Evolutionary conservation across 2,329 filamentous ascomycete species (phyloP), one percentile per base, ranked within the genome.

Genomic region (Aspergillus aculeatus): DNA sequence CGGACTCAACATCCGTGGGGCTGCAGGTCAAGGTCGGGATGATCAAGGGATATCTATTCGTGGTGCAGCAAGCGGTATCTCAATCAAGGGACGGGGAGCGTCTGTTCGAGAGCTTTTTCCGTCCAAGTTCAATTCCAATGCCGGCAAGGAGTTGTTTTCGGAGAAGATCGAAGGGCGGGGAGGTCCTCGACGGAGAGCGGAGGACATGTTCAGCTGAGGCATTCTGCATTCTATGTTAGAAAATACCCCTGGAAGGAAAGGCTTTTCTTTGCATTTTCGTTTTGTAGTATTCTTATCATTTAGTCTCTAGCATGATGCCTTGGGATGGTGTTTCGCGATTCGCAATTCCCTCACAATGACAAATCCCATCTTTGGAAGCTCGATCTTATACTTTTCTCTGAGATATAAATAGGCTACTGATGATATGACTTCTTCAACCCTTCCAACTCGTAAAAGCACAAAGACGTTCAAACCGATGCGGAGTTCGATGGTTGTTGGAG

Each of bases 81-180:
- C 82, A 11, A 91, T 92, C 72, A 91, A 89, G 70, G 89, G 89
- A 68, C 89, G 87, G 66, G 87, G 88, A 2, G 79, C 81, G 2
- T 86, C 85, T 6, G 83, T 81, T 2, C 87, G 84, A 64, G 89
- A 92, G 72, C 73, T 92, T 21, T 92, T 92, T 67, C 89, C 89
- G 0, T 81, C 81, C 16, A 89, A 86, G 64, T 83, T 75, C 54
- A 68, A 72, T 21, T 72, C 64, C 64, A 90, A 91, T 69, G 76
- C 82, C 2, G 86, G 85, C 53, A 91, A 90, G 74, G 89, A 92
- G 70, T 74, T 91, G 16, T 90, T 92, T 68, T 81, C 83, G 1
- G 83, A 86, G 60, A 86, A 79, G 63, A 69, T 86, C 26, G 83
- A 85, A 56, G 84, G 84, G 2, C 80, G 86, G 62, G 81, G 83